phyloP scores from a whole-genome alignment of 2,329 filamentous ascomycete genomes.

The Phaeosphaeriaceae sp. region DNA sequence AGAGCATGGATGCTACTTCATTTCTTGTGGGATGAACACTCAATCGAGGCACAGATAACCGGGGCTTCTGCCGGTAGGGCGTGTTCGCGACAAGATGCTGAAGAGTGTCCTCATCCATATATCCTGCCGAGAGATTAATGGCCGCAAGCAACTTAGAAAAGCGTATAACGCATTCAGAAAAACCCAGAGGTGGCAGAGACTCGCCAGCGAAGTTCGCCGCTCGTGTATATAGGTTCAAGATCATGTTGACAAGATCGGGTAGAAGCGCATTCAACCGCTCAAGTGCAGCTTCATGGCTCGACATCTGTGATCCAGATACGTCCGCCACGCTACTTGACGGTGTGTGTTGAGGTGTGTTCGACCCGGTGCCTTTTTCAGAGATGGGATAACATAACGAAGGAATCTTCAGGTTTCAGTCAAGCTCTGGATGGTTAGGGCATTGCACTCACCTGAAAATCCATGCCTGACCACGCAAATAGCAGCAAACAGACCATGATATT shows the following conservation, averaged over 20 bases:
- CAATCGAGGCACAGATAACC: slow-evolving; percentile 42
- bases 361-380: slow-evolving; percentile 54
- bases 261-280: slow-evolving; percentile 65
- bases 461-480: slow-evolving; percentile 81
- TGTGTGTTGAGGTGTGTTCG: slow-evolving; percentile 52
- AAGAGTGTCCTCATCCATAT: slow-evolving; percentile 66
- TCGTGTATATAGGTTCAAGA: slow-evolving; percentile 75
- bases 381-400: slow-evolving; percentile 61
- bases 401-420: slow-evolving; percentile 49
- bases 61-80: slow-evolving; percentile 53
- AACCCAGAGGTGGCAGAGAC: slow-evolving; percentile 72
- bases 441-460: slow-evolving; percentile 75
- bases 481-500: slow-evolving; percentile 83
- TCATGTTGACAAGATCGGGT: slow-evolving; percentile 77
- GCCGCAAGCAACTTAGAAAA: slow-evolving; percentile 74
- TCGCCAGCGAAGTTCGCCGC: slow-evolving; percentile 69
- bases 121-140: slow-evolving; percentile 70
- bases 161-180: slow-evolving; percentile 76
- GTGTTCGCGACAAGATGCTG: slow-evolving; percentile 50
- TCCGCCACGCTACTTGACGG: slow-evolving; percentile 49
- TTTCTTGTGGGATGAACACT: slow-evolving; percentile 46
- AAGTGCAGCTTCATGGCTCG: slow-evolving; percentile 47
- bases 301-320: slow-evolving; percentile 50
- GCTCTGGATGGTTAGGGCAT: neutral
- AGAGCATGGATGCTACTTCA: slow-evolving; percentile 46